Base-by-base conservation (phyloP, 2,329 filamentous ascomycete species). In the Leptoxyphium fumago region DNA sequence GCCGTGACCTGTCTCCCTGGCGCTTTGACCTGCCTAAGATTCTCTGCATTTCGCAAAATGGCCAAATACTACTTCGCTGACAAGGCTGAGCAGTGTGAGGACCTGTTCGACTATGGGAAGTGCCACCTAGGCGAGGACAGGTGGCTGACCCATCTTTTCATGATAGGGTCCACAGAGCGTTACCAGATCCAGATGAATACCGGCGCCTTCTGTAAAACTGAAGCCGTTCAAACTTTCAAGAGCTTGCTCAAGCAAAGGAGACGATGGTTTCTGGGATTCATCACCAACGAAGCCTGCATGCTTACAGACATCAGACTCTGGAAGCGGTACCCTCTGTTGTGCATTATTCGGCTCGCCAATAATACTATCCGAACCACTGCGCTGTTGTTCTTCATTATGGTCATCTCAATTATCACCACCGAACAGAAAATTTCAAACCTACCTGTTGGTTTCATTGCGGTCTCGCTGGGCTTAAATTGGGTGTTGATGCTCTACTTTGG, bases 161-260 rank as follows among this genome's bases (percentile, higher is more conserved):
- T 98, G 91, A 91, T 96, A 57, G 88, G 87, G 18, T 88, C 89
- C 39, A 85, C 87, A 67, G 79, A 93, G 61, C 76, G 84, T 36
- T 93, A 94, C 62, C 91, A 96, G 64, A 95, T 96, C 49, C 86
- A 94, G 64, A 89, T 96, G 80, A 95, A 91, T 63, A 94, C 88
- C 1, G 89, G 86, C 44, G 91, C 89, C 7, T 96, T 96, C 62
- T 96, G 91, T 75, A 96, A 96, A 66, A 96, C 91, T 0, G 89
- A 96, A 63, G 89, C 91, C 18, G 89, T 95, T 14, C 87, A 94
- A 64, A 87, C 82, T 2, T 88, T 88, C 63, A 68, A 68, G 45
- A 87, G 83, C 54, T 74, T 98, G 40, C 72, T 95, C 61, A 95
- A 96, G 70, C 91, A 98, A 68, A 80, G 91, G 47, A 81, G 89